Conservation (phyloP, 192 early-diverging fungal genomes). For the Diversispora eburnea region DNA sequence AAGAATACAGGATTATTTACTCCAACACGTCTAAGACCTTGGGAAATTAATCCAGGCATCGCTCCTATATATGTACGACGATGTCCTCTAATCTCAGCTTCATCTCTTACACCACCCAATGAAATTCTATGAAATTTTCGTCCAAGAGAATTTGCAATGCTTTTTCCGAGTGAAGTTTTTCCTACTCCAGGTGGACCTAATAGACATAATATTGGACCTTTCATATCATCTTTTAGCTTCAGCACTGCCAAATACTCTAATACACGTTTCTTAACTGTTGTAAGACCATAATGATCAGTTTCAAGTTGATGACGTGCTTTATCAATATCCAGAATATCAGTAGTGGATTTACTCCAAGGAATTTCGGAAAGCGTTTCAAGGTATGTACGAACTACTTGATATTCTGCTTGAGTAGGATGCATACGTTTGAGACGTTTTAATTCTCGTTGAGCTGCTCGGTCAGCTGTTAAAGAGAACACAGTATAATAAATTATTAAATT, state of each 20-base stretch:
- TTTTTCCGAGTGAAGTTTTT: slow-evolving; percentile 80
- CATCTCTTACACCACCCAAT: slow-evolving; percentile 81
- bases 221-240: slow-evolving; percentile 68
- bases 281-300: slow-evolving; percentile 79
- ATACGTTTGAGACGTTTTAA: slow-evolving; percentile 65
- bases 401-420: slow-evolving; percentile 71
- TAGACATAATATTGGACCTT: slow-evolving; percentile 76
- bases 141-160: slow-evolving; percentile 70
- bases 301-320: slow-evolving; percentile 64
- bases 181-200: slow-evolving; percentile 65
- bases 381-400: slow-evolving; percentile 72
- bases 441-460: slow-evolving; percentile 58
- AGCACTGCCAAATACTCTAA: slow-evolving; percentile 77
- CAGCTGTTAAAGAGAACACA: slow-evolving; percentile 24
- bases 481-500: too few species aligned
- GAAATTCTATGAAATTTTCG: slow-evolving; percentile 81
- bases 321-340: slow-evolving; percentile 65
- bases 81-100: slow-evolving; percentile 86
- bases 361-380: slow-evolving; percentile 73
- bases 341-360: slow-evolving; percentile 64
- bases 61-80: slow-evolving; percentile 85
- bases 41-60: slow-evolving; percentile 75
- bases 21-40: slow-evolving; percentile 63
- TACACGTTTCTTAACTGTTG: slow-evolving; percentile 76
- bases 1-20: slow-evolving; percentile 79